These are phyloP conservation scores for Kwoniella bestiolae DNA, from an alignment of 768 basidiomycete genomes.

Conservation along the genomic window DNA sequence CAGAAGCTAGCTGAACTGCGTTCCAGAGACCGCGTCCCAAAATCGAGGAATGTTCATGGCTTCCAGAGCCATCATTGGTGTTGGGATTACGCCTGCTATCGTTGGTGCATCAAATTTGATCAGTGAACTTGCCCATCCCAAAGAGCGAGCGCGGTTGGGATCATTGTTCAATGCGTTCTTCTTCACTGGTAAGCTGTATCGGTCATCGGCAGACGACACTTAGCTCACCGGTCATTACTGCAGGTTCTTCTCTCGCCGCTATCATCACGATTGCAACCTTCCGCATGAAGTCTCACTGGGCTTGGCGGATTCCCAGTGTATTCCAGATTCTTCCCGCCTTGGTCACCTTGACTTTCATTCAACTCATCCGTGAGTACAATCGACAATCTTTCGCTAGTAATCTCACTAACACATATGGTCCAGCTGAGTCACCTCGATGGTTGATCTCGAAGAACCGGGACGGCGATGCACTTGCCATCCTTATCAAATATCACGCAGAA, in stretches of 20 bases:
- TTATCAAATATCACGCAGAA: slow-evolving; percentile 84
- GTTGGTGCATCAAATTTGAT: slow-evolving; percentile 1
- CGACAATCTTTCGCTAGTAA: not conserved
- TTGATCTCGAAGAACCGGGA: slow-evolving; percentile 74
- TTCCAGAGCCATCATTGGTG: slow-evolving; percentile 13
- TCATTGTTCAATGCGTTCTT: slow-evolving; percentile 30
- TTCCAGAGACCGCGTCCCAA: not conserved
- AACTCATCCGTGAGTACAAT: slow-evolving; percentile 53
- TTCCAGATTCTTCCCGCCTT: not conserved
- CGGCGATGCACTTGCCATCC: slow-evolving; percentile 67
- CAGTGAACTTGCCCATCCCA: slow-evolving; percentile 23
- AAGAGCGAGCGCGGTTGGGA: slow-evolving; percentile 26
- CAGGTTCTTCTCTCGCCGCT: slow-evolving; percentile 2
- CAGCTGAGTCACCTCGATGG: slow-evolving; percentile 66
- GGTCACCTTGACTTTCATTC: slow-evolving; percentile 8
- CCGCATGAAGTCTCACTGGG: slow-evolving; percentile 1
- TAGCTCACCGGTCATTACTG: no score
- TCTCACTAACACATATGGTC: no score
- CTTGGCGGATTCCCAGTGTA: slow-evolving; percentile 2
- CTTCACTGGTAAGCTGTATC: slow-evolving; percentile 17
- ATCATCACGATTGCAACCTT: slow-evolving; percentile 8
- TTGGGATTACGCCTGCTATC: slow-evolving; percentile 10
- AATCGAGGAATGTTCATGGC: not conserved
- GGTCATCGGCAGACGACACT: not conserved
- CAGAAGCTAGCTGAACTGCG: not conserved